Evolutionary conservation across 208 protist species (phyloP).

Genomic region (Leishmania martiniquensis): DNA sequence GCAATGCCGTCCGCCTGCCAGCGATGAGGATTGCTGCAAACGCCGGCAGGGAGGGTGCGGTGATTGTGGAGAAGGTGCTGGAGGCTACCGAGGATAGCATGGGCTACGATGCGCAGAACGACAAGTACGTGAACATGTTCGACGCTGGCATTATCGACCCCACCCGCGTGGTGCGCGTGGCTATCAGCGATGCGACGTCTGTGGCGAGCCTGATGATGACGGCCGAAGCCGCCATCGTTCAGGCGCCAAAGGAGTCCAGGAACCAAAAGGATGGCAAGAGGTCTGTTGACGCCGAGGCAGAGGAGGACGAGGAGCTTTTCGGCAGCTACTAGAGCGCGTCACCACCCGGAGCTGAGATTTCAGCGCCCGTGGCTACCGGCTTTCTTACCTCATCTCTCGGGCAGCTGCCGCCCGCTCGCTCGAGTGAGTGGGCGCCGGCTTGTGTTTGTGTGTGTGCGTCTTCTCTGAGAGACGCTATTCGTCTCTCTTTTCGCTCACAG

Average conservation of each 20-base stretch:
- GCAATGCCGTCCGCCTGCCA: constrained; percentile 93
- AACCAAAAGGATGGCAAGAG: constrained; percentile 21
- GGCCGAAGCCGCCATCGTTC: constrained; percentile 86
- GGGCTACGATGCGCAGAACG: constrained; percentile 96
- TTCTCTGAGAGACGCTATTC: neutral
- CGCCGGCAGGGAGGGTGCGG: constrained; percentile 97
- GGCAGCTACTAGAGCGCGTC: constrained; percentile 29
- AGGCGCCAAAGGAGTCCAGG: constrained; percentile 44
- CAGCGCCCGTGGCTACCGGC: neutral
- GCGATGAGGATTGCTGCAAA: constrained; percentile 97
- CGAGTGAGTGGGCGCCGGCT: neutral
- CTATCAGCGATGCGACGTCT: constrained; percentile 95
- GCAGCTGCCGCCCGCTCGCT: neutral
- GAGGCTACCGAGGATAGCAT: constrained; percentile 63
- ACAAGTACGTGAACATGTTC: constrained; percentile 98
- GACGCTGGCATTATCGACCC: constrained; percentile 99
- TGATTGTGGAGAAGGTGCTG: constrained; percentile 98
- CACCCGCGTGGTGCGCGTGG: constrained; percentile 98
- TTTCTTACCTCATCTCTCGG: neutral
- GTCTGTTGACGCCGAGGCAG: constrained; percentile 14
- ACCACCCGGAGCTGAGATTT: neutral
- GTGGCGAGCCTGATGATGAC: constrained; percentile 99
- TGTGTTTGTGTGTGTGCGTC: neutral
- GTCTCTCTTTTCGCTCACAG: neutral
- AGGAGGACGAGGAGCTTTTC: constrained; percentile 39